Evolutionary conservation across 2,329 filamentous ascomycete species (phyloP), one percentile per base, ranked within the genome.

Genomic region (Fusarium chuoi): DNA sequence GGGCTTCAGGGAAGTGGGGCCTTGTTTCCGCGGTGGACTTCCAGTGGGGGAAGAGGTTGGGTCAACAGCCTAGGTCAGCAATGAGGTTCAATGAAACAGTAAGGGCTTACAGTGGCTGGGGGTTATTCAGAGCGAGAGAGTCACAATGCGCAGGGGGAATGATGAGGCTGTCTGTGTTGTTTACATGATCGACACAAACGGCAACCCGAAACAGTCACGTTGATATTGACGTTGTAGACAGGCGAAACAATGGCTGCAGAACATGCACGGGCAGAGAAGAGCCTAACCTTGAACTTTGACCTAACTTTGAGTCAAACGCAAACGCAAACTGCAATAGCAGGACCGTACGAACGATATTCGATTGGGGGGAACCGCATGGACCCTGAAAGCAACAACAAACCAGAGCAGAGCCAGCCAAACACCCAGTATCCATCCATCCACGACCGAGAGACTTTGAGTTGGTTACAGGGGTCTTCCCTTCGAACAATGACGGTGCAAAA

Each of bases 1-100:
- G 41, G 36, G 38, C 66, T 62, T 74, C 57, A 45, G 48, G 62
- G 26, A 67, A 57, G 71, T 73, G 70, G 70, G 71, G 57, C 52
- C 55, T 17, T 38, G 14, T 17, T 44, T 33, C 39, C 36, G 28
- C 48, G 41, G 30, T 36, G 64, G 64, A 35, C 33, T 45, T 30
- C 35, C 48, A 59, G 65, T 73, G 55, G 63, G 22, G 45, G 60
- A 42, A 33, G 67, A 46, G 65, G 58, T 54, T 54, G 55, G 39
- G 26, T 36, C 55, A 24, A 49, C 22, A 38, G 11, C 22, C 48
- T 33, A 12, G 5, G 18, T 20, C 20, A 55, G 48, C 38, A 48
- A n/a, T 48, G 28, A 48, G 39, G 20, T 26, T 54, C 24, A 58
- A 69, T 64, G 51, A 48, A 63, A 63, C 65, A 51, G 30, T 39